phyloP scores from a whole-genome alignment of 192 early-diverging fungal genomes.

The Dimargaris xerosporica region DNA sequence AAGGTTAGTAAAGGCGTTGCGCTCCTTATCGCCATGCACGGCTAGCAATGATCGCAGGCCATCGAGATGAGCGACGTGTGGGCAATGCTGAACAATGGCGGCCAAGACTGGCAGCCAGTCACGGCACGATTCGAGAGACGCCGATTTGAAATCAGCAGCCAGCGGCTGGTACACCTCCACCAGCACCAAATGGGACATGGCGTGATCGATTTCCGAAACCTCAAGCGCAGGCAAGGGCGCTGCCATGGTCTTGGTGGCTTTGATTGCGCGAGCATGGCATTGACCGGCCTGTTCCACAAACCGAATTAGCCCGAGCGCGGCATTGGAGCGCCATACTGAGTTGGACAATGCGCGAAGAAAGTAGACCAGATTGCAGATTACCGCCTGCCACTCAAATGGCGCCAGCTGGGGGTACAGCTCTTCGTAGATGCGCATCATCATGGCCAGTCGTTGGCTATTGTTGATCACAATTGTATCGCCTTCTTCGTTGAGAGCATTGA shows the following conservation, averaged over 20 bases:
- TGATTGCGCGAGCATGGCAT: conserved; percentile 3
- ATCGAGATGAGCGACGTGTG: conserved; percentile 35
- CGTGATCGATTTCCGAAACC: too few species aligned
- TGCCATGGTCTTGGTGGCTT: conserved; percentile 10
- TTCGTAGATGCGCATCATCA: conserved; percentile 56
- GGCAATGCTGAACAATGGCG: conserved; percentile 41
- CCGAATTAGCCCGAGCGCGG: conserved; percentile 52
- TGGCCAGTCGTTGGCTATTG: conserved; percentile 64
- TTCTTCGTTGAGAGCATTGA: conserved; percentile 58
- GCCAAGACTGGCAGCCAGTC: conserved; percentile 58
- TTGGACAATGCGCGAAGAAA: conserved; percentile 73
- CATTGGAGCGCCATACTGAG: conserved; percentile 70
- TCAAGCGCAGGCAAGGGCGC: too few species aligned
- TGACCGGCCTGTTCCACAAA: conserved; percentile 46
- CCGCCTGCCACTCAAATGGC: conserved; percentile 66
- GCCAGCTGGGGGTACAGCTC: conserved; percentile 47
- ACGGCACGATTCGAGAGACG: conserved; percentile 30
- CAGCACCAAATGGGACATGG: too few species aligned
- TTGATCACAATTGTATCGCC: conserved; percentile 23
- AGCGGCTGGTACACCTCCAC: conserved; percentile 56
- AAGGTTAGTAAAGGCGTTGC: conserved; percentile 16
- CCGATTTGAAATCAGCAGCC: conserved; percentile 33
- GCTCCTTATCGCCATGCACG: conserved; percentile 28
- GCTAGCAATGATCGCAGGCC: conserved; percentile 50
- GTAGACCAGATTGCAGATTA: conserved; percentile 77